A percentile compares a stretch with the other conserved stretches of the same genome.
phyloP scores from a whole-genome alignment of 2,329 filamentous ascomycete species.

The Stemphylium lycopersici region DNA sequence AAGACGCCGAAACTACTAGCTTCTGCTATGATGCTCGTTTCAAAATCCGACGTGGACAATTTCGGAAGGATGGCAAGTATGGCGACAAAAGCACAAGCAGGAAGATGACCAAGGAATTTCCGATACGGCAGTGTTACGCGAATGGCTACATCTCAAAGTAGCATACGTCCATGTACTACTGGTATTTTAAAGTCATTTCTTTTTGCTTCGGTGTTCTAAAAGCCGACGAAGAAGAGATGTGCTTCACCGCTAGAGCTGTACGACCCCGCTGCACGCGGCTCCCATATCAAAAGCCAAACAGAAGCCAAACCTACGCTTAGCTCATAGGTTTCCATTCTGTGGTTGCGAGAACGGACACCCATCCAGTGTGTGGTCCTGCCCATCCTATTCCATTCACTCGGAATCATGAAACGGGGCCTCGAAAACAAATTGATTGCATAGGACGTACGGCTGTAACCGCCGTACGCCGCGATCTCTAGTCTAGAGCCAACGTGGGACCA shows the following conservation, averaged over 20 bases:
- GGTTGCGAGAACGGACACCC: constrained; percentile 20
- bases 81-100: constrained; percentile 5
- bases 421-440: constrained; percentile 14
- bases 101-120: background rate
- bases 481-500: constrained; percentile 16
- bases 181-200: constrained; percentile 2
- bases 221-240: constrained; percentile 6
- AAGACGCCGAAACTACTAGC: constrained; percentile 8
- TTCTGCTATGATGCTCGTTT: constrained; percentile 3
- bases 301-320: constrained; percentile 20
- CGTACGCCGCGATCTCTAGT: constrained; percentile 13
- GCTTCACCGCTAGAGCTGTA: constrained; percentile 44
- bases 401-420: constrained; percentile 37
- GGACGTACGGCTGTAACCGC: constrained; percentile 14
- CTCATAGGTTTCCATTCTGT: constrained; percentile 9
- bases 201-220: constrained; percentile 10
- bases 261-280: constrained; percentile 31
- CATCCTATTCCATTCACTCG: constrained; percentile 22
- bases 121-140: constrained; percentile 2
- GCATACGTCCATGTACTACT: background rate
- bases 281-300: constrained; percentile 21
- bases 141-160: background rate
- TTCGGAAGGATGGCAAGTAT: constrained; percentile 4
- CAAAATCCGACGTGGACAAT: background rate
- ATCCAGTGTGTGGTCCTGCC: constrained; percentile 9